phyloP scores from a whole-genome alignment of 2,329 filamentous ascomycete species.

The Sphaerulina vaccinii region DNA sequence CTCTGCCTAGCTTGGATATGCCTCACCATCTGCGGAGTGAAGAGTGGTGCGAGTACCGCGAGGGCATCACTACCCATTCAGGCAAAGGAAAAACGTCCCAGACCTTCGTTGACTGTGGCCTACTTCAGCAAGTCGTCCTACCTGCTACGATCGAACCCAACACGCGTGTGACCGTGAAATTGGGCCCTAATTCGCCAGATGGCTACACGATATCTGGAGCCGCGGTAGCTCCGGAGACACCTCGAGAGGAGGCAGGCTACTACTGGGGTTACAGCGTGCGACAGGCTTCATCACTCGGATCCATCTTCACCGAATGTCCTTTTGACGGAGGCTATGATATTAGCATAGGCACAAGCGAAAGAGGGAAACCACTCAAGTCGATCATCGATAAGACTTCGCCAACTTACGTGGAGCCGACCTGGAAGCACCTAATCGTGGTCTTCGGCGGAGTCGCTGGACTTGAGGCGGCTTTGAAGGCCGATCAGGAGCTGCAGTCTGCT shows the following conservation, averaged over 20 bases:
- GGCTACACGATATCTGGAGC: constrained; percentile 14
- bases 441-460: constrained; percentile 80
- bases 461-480: constrained; percentile 68
- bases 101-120: constrained; percentile 52
- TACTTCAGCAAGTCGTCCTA: constrained; percentile 52
- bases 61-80: constrained; percentile 63
- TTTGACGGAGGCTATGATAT: constrained; percentile 78
- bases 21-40: constrained; percentile 75
- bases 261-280: constrained; percentile 83
- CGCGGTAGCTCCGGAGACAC: constrained; percentile 62
- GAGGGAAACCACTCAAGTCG: constrained; percentile 50
- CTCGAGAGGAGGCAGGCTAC: constrained; percentile 73
- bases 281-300: constrained; percentile 63
- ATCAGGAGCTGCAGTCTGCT: constrained; percentile 58
- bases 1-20: constrained; percentile 76
- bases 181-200: constrained; percentile 47
- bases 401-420: constrained; percentile 40
- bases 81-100: constrained; percentile 42
- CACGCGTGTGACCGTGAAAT: constrained; percentile 71
- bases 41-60: constrained; percentile 77
- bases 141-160: constrained; percentile 63
- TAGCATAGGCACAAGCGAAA: constrained; percentile 80
- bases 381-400: constrained; percentile 46
- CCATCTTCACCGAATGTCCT: constrained; percentile 73
- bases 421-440: constrained; percentile 70